Evolutionary conservation across 768 basidiomycete genomes (phyloP).

Genomic region (Megacollybia marginata): DNA sequence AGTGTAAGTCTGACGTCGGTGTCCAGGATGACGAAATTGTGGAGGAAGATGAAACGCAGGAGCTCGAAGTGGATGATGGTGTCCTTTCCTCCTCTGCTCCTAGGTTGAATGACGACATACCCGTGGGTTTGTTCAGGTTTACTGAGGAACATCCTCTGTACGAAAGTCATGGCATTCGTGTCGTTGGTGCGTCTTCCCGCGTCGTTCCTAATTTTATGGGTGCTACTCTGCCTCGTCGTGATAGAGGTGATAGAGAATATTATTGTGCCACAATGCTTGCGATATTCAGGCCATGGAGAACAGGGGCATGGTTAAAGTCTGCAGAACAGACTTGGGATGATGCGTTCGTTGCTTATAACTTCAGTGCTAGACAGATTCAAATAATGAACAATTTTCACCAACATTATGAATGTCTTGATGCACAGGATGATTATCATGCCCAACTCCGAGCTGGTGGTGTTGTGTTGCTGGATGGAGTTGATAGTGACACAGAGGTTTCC

Average conservation of each 20-base stretch:
- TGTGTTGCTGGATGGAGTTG: constrained; percentile 1
- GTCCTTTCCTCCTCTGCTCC: neutral
- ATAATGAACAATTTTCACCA: constrained; percentile 9
- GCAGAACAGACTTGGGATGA: neutral
- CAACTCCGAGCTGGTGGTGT: too few species aligned
- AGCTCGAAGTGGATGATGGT: neutral
- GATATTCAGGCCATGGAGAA: constrained; percentile 11
- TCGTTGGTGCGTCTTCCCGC: too few species aligned
- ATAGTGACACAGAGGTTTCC: neutral
- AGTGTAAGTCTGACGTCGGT: constrained; percentile 13
- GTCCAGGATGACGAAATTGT: neutral
- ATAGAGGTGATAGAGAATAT: too few species aligned
- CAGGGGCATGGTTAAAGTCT: neutral
- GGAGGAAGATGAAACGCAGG: neutral
- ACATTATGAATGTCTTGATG: too few species aligned
- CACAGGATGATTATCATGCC: too few species aligned
- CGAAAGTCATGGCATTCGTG: neutral
- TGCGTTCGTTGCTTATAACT: constrained; percentile 4
- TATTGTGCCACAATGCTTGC: too few species aligned
- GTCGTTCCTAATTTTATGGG: constrained; percentile 6
- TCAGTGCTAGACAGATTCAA: too few species aligned
- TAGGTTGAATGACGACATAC: neutral
- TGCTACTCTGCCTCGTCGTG: constrained; percentile 7
- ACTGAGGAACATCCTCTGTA: neutral
- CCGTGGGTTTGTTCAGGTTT: neutral